These are phyloP conservation scores for Tillandsia fasciculata DNA, from an alignment of 176 grass and related monocot genomes.

Conservation along the genomic window DNA sequence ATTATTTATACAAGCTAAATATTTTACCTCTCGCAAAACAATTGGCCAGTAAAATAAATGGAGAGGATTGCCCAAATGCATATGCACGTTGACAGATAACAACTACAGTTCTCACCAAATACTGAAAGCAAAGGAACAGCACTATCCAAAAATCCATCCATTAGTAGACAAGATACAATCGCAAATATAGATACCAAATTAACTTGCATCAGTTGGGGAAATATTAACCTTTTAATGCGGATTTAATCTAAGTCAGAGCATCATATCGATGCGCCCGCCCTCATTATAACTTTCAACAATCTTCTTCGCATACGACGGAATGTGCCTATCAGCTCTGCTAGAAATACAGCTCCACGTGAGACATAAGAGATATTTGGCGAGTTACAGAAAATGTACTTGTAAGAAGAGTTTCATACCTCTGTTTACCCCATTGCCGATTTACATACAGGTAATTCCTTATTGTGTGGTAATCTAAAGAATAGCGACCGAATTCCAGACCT, in stretches of 20 bases:
- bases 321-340: slow-evolving; percentile 70
- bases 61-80: too few species aligned
- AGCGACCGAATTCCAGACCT: slow-evolving; percentile 92
- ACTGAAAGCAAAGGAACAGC: too few species aligned
- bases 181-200: too few species aligned
- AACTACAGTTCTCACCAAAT: too few species aligned
- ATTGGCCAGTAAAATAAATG: too few species aligned
- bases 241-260: slow-evolving; percentile 28
- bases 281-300: slow-evolving; percentile 68
- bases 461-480: slow-evolving; percentile 92
- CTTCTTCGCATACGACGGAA: slow-evolving; percentile 77
- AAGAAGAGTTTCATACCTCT: slow-evolving; percentile 31
- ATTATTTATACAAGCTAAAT: too few species aligned
- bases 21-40: too few species aligned
- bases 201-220: too few species aligned
- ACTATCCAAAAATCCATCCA: too few species aligned
- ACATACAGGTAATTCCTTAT: slow-evolving; percentile 86
- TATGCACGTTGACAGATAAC: too few species aligned
- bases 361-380: not conserved
- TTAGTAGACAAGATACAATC: too few species aligned
- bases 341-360: not conserved
- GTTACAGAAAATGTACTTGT: not conserved
- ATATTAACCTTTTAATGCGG: not conserved
- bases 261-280: slow-evolving; percentile 45
- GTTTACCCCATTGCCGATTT: slow-evolving; percentile 60